A percentile compares a stretch with the other conserved stretches of the same genome.
Evolutionary conservation across 129 eudicot species (phyloP).

Genomic region (Calendula officinalis): DNA sequence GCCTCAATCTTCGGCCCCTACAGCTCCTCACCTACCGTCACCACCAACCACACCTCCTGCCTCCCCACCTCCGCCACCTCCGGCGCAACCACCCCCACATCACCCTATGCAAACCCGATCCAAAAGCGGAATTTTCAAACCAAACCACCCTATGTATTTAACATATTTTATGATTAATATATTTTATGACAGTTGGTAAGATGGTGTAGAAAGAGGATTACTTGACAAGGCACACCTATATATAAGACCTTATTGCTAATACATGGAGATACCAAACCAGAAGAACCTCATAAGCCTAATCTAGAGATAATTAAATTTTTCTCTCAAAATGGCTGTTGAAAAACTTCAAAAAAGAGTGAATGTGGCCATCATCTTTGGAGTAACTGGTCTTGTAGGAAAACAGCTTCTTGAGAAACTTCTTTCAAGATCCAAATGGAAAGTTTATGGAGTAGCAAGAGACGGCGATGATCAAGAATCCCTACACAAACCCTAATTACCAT

Average conservation of each 20-base stretch:
- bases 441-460: conserved; percentile 61
- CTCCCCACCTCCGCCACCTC: too few species aligned
- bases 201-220: conserved; percentile 12
- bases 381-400: conserved; percentile 84
- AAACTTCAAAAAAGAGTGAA: conserved; percentile 28
- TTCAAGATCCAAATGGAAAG: conserved; percentile 61
- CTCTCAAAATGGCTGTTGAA: conserved; percentile 44
- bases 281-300: conserved; percentile 13
- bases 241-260: conserved; percentile 29
- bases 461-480: conserved; percentile 13
- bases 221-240: conserved; percentile 23
- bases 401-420: conserved; percentile 68
- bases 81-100: too few species aligned
- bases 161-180: too few species aligned
- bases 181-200: conserved; percentile 33
- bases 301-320: not conserved
- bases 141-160: too few species aligned
- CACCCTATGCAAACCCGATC: too few species aligned
- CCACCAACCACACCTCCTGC: too few species aligned
- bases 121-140: too few species aligned
- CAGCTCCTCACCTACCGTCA: too few species aligned
- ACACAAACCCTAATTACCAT: conserved; percentile 44
- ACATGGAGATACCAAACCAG: conserved; percentile 9
- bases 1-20: too few species aligned
- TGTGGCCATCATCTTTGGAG: conserved; percentile 81